Percentiles rank a stretch among this genome's conserved stretches.
phyloP scores from a whole-genome alignment of 345 rosid species.

The Stellera chamaejasme region DNA sequence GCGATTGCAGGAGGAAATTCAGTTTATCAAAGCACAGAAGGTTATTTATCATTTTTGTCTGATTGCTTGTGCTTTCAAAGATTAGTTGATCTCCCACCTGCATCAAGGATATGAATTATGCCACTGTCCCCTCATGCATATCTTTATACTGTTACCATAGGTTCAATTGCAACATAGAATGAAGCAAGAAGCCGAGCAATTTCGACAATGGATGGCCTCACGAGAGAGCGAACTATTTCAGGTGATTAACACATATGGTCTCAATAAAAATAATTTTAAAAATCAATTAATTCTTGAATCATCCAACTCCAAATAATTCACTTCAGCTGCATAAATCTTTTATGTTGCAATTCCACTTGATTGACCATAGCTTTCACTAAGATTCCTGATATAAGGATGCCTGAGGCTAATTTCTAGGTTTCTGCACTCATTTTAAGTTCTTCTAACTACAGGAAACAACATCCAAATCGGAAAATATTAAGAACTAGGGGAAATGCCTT shows the following conservation, averaged over 20 bases:
- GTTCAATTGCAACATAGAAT: conserved; percentile 96
- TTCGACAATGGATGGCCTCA: conserved; percentile 96
- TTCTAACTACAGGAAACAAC: too few species aligned
- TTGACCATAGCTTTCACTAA: too few species aligned
- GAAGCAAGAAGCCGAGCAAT: conserved; percentile 98
- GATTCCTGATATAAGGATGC: too few species aligned
- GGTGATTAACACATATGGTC: conserved; percentile 30
- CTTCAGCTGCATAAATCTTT: too few species aligned
- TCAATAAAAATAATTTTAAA: too few species aligned
- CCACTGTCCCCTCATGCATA: background rate
- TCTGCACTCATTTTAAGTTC: too few species aligned
- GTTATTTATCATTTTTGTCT: conserved; percentile 21
- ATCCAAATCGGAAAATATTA: too few species aligned
- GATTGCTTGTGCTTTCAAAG: background rate
- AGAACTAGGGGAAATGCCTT: too few species aligned
- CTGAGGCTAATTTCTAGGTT: too few species aligned
- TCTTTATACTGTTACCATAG: conserved; percentile 26
- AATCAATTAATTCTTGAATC: too few species aligned
- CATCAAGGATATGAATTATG: background rate
- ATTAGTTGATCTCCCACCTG: conserved; percentile 5
- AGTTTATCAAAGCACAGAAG: conserved; percentile 90
- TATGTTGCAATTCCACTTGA: too few species aligned
- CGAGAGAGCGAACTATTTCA: conserved; percentile 91
- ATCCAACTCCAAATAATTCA: too few species aligned
- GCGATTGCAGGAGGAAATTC: conserved; percentile 92